Percentiles rank a stretch among this genome's conserved stretches.
phyloP scores from a whole-genome alignment of 371 early-diverging fungal species.

The Smittium mucronatum region DNA sequence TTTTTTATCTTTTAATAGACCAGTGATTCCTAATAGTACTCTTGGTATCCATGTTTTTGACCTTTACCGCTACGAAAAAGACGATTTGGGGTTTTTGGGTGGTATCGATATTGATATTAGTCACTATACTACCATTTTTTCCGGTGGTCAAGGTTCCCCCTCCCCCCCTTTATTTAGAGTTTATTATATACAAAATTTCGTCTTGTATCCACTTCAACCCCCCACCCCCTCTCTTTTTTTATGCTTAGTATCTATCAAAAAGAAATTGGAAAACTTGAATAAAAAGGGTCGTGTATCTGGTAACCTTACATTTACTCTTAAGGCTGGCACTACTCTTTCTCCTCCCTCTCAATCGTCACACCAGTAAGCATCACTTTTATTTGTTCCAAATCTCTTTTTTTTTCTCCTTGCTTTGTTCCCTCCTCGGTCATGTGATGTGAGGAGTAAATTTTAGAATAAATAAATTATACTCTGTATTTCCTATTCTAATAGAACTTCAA shows the following conservation, averaged over 20 bases:
- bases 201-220: too few relatives aligned
- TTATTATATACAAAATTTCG: constrained; percentile 5
- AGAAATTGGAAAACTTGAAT: constrained; percentile 71
- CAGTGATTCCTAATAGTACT: constrained; percentile 38
- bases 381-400: not conserved
- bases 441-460: too few relatives aligned
- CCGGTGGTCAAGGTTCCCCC: constrained; percentile 53
- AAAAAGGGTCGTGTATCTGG: constrained; percentile 72
- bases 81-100: constrained; percentile 85
- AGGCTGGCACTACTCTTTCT: not conserved
- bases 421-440: too few relatives aligned
- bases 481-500: too few relatives aligned
- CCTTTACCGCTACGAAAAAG: constrained; percentile 85
- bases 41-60: constrained; percentile 92
- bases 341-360: not conserved
- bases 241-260: constrained; percentile 62
- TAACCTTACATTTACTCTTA: constrained; percentile 39
- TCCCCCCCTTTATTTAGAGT: not conserved
- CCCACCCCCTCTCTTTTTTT: constrained; percentile 1
- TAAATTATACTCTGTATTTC: too few relatives aligned
- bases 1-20: not conserved
- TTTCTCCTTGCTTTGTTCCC: too few relatives aligned
- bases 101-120: constrained; percentile 75
- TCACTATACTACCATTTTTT: constrained; percentile 50
- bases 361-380: not conserved